Evolutionary conservation across 805 yeast genomes (phyloP), one percentile per base, ranked within the genome.

Genomic region (Wickerhamiella sergipiensis): DNA sequence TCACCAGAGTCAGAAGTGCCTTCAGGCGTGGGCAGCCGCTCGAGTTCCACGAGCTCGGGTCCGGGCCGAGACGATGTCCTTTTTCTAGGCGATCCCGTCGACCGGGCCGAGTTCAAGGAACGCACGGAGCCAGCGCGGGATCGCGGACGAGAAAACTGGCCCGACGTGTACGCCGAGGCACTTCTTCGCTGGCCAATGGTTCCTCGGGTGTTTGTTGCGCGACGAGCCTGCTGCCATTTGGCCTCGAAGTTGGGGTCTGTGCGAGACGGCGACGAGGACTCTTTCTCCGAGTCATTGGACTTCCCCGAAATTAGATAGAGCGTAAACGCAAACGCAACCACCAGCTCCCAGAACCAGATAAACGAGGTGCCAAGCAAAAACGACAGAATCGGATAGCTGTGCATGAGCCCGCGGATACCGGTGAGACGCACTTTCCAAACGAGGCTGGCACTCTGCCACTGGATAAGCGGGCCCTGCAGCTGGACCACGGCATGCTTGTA

Each of bases 381-480:
- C 5, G 57, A 38, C 15, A 24, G 13, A 2, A 56, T 36, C 0
- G 59, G 57, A 43, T 48, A 51, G 31, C 43, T 15, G 15, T 46
- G 24, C 51, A 59, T 49, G 17, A 55, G 50, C 42, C 50, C 50
- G 12, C 54, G 26, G 18, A 59, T 39, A 4, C 62, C 62, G 7
- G 12, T 8, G 6, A 56, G 48, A 17, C 38, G 43, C 18, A 51
- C 52, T 6, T 39, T 44, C 42, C 53, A 51, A 3, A n/a, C 18
- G 3, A 56, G 10, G 2, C 21, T 1, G 1, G 58, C 57, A 4
- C 39, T 12, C 9, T 38, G 24, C 18, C 15, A 17, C 4, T 46
- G 39, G 22, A 40, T 24, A 17, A 18, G 18, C 19, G 36, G 22
- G 13, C 31, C 43, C n/a, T 36, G 18, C 15, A 21, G 18, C 18